Conservation (phyloP, 2,329 filamentous ascomycete genomes). For the Cordyceps javanica region DNA sequence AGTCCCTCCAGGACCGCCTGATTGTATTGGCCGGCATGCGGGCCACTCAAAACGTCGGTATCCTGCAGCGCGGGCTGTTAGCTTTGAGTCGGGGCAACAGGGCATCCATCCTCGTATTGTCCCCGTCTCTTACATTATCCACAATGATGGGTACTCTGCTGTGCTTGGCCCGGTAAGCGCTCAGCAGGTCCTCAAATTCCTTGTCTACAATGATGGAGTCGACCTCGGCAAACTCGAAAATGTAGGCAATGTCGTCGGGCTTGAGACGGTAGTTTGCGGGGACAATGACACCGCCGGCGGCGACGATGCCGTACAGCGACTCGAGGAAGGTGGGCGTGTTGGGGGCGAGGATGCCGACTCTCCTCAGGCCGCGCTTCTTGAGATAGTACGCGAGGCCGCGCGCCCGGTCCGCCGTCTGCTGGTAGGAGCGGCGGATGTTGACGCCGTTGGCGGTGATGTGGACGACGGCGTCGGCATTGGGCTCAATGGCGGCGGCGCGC, state of each 20-base stretch:
- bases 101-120: not conserved
- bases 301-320: conserved; percentile 79
- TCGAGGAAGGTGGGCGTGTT: conserved; percentile 96
- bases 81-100: not conserved
- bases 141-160: conserved; percentile 65
- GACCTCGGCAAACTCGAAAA: conserved; percentile 80
- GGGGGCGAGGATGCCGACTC: conserved; percentile 79
- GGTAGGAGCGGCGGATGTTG: conserved; percentile 69
- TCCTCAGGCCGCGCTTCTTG: conserved; percentile 62
- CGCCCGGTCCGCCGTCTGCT: conserved; percentile 77
- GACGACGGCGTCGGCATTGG: conserved; percentile 75
- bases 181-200: conserved; percentile 69
- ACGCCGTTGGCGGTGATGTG: conserved; percentile 76
- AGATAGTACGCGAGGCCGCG: conserved; percentile 85
- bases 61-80: conserved; percentile 45
- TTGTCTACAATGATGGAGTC: conserved; percentile 82
- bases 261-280: conserved; percentile 61
- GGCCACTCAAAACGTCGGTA: conserved; percentile 68
- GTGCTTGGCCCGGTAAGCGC: conserved; percentile 54
- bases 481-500: conserved; percentile 82
- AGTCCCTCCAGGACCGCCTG: conserved; percentile 77
- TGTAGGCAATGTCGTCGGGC: conserved; percentile 80
- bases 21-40: conserved; percentile 74
- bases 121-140: conserved; percentile 48
- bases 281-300: conserved; percentile 73